Evolutionary conservation across 73 alveolate genomes (phyloP).

Genomic region (Paramecium biaurelia): DNA sequence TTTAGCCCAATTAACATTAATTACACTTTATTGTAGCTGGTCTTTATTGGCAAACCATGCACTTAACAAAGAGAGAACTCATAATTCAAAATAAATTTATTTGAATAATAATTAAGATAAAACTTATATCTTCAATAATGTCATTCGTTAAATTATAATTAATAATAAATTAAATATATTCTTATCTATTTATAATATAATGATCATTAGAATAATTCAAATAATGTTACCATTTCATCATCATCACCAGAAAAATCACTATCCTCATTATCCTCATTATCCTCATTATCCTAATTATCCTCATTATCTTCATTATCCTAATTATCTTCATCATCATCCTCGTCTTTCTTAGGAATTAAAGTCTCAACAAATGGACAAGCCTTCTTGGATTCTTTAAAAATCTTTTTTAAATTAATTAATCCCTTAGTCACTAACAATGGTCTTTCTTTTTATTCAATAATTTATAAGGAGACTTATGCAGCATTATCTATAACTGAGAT

Average conservation of each 20-base stretch:
- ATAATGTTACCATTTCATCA: background rate
- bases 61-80: constrained; percentile 26
- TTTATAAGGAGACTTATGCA: background rate
- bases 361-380: background rate
- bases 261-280: background rate
- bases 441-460: background rate
- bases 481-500: background rate
- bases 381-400: background rate
- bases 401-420: background rate
- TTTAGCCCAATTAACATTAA: constrained; percentile 13
- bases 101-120: background rate
- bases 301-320: background rate
- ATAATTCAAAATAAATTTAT: constrained; percentile 16
- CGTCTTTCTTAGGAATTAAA: background rate
- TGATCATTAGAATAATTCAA: background rate
- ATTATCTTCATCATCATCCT: background rate
- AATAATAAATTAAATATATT: background rate
- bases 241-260: background rate
- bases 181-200: background rate
- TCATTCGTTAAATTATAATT: background rate
- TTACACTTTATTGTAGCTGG: constrained; percentile 15
- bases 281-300: background rate
- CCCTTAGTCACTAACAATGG: constrained; percentile 14
- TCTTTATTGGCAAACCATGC: constrained; percentile 4
- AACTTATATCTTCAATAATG: background rate